Conservation (phyloP, 768 basidiomycete genomes). For the Lactifluus piperatus region DNA sequence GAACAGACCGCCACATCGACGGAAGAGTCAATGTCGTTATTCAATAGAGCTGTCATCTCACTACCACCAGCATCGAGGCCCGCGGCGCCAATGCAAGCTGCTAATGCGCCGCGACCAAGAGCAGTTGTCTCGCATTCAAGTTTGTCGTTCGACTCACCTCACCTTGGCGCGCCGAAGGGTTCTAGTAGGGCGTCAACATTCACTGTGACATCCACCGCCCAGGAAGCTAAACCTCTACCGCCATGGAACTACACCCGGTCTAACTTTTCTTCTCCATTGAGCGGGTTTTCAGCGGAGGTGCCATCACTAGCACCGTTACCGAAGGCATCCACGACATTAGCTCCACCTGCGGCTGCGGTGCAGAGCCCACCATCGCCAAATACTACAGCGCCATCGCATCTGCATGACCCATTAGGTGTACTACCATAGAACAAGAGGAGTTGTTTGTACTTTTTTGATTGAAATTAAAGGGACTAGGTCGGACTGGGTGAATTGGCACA, state of each 20-base stretch:
- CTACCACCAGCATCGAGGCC: conserved; percentile 19
- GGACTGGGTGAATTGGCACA: conserved; percentile 21
- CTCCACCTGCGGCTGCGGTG: conserved; percentile 6
- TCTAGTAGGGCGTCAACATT: conserved; percentile 17
- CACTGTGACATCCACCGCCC: conserved; percentile 10
- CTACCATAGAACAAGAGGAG: conserved; percentile 18
- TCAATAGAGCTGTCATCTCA: conserved; percentile 7
- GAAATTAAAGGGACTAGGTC: not conserved
- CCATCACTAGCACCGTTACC: conserved; percentile 46
- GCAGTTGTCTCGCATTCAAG: conserved; percentile 6
- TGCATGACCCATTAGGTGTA: conserved; percentile 26
- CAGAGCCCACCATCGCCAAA: conserved; percentile 16
- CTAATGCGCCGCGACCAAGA: conserved; percentile 17
- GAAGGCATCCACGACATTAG: conserved; percentile 30
- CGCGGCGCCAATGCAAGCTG: conserved; percentile 5
- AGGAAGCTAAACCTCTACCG: conserved; percentile 27
- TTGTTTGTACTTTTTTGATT: not conserved
- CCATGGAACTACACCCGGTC: conserved; percentile 55
- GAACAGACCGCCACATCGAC: conserved; percentile 6
- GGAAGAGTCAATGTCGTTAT: not conserved
- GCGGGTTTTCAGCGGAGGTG: conserved; percentile 27
- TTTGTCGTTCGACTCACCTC: conserved; percentile 17
- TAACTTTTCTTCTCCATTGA: conserved; percentile 30
- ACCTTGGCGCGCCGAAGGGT: conserved; percentile 5
- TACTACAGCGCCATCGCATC: conserved; percentile 18